phyloP scores from a whole-genome alignment of 2,329 filamentous ascomycete genomes.

The Phaeosphaeriaceae sp. region DNA sequence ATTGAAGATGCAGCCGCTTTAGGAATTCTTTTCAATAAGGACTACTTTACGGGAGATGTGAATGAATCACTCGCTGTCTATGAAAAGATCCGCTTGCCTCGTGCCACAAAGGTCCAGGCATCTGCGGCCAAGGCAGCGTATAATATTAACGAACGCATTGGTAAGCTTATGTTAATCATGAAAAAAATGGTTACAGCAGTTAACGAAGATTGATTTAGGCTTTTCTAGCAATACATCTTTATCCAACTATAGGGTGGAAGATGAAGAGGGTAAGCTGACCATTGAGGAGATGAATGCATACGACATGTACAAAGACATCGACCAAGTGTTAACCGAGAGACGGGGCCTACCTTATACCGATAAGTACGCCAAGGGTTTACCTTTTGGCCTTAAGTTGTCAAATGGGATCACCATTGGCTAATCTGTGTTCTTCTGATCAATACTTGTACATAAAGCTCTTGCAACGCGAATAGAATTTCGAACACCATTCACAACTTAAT shows the following conservation, averaged over 20 bases:
- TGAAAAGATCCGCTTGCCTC: slow-evolving; percentile 44
- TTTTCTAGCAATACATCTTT: slow-evolving; percentile 67
- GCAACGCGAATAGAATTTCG: too few species aligned
- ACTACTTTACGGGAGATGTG: slow-evolving; percentile 50
- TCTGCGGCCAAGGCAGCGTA: slow-evolving; percentile 45
- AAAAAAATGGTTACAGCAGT: too few species aligned
- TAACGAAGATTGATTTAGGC: slow-evolving; percentile 3
- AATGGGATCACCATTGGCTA: slow-evolving; percentile 8
- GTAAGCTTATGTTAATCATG: slow-evolving; percentile 25
- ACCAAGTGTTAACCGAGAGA: slow-evolving; percentile 20
- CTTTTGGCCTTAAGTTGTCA: slow-evolving; percentile 15
- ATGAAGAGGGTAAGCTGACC: slow-evolving; percentile 66
- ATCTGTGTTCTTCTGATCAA: background rate
- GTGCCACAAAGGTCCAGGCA: slow-evolving; percentile 48
- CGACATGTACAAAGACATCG: slow-evolving; percentile 31
- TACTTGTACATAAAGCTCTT: too few species aligned
- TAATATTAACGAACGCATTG: slow-evolving; percentile 53
- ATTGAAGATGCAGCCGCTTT: slow-evolving; percentile 70
- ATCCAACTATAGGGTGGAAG: slow-evolving; percentile 66
- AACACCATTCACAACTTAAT: too few species aligned
- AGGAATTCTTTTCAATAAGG: slow-evolving; percentile 64
- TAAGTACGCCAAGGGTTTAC: slow-evolving; percentile 11
- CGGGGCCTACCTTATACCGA: slow-evolving; percentile 9
- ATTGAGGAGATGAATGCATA: slow-evolving; percentile 71
- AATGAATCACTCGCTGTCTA: slow-evolving; percentile 43